A percentile compares a stretch with the other conserved stretches of the same genome.
These are phyloP conservation scores for Pseudogymnoascus sp. DNA, from an alignment of 2,329 filamentous ascomycete genomes.

Conservation along the genomic window DNA sequence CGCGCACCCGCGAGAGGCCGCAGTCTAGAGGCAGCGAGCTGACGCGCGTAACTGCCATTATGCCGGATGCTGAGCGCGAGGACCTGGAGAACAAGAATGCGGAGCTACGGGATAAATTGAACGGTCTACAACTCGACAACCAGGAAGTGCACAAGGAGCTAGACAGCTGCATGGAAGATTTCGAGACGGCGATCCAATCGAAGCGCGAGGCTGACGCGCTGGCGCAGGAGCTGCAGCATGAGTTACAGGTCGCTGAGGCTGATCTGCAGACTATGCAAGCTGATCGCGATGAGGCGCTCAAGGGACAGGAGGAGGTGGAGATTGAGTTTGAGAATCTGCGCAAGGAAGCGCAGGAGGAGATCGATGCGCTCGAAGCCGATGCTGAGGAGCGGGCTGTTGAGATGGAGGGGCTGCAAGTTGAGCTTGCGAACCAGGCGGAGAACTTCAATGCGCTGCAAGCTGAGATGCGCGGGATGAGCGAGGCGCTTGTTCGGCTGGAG, in stretches of 20 bases:
- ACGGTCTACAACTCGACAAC: constrained; percentile 77
- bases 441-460: constrained; percentile 86
- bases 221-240: constrained; percentile 61
- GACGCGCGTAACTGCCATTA: constrained; percentile 27
- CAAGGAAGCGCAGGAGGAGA: constrained; percentile 56
- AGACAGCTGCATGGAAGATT: constrained; percentile 68
- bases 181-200: constrained; percentile 61
- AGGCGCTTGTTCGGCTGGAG: constrained; percentile 76
- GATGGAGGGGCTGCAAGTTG: constrained; percentile 58
- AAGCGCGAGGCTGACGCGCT: constrained; percentile 52
- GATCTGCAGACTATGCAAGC: constrained; percentile 71
- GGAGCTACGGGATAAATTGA: constrained; percentile 76
- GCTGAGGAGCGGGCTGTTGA: constrained; percentile 65
- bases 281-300: constrained; percentile 78
- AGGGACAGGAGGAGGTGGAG: constrained; percentile 52
- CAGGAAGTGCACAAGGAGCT: constrained; percentile 80
- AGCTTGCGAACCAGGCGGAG: constrained; percentile 68
- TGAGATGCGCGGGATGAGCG: constrained; percentile 87
- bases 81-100: constrained; percentile 78
- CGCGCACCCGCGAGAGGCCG: constrained; percentile 65
- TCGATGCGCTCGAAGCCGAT: constrained; percentile 60
- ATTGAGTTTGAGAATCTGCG: constrained; percentile 51
- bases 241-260: constrained; percentile 69
- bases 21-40: constrained; percentile 55
- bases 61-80: constrained; percentile 72